These are phyloP conservation scores for Leptographium flavum DNA, from an alignment of 2,329 filamentous ascomycete species.

Conservation along the genomic window DNA sequence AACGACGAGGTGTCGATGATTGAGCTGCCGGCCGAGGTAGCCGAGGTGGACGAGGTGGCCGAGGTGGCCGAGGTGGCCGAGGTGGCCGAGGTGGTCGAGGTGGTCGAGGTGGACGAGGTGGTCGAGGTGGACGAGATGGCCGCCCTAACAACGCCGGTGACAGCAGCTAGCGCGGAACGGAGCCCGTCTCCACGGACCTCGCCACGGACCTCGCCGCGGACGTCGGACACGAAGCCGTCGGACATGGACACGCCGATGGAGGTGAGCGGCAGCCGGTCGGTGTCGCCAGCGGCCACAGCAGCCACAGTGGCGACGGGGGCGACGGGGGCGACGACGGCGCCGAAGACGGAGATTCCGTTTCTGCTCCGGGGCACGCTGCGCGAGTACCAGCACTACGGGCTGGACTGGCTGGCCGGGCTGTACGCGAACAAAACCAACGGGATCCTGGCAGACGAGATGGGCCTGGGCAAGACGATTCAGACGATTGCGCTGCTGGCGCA, in stretches of 20 bases:
- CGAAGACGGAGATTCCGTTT: slow-evolving; percentile 62
- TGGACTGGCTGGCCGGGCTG: slow-evolving; percentile 90
- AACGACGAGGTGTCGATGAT: slow-evolving; percentile 14
- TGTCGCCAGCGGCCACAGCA: slow-evolving; percentile 17
- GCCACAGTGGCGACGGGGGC: slow-evolving; percentile 13
- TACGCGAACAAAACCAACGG: slow-evolving; percentile 91
- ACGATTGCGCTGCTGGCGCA: slow-evolving; percentile 91
- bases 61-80: neutral
- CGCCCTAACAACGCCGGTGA: slow-evolving; percentile 25
- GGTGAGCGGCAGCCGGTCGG: slow-evolving; percentile 17
- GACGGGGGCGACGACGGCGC: slow-evolving; percentile 16
- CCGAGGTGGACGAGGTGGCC: slow-evolving; percentile 2
- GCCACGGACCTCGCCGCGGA: slow-evolving; percentile 30
- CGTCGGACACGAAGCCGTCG: slow-evolving; percentile 35
- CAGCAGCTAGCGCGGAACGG: slow-evolving; percentile 26
- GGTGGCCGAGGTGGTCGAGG: slow-evolving; percentile 10
- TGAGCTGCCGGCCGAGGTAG: slow-evolving; percentile 8
- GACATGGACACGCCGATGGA: slow-evolving; percentile 29
- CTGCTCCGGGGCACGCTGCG: slow-evolving; percentile 77
- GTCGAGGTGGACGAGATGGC: slow-evolving; percentile 27
- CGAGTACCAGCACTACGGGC: slow-evolving; percentile 92
- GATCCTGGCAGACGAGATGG: slow-evolving; percentile 97
- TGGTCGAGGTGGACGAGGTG: neutral
- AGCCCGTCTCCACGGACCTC: slow-evolving; percentile 34
- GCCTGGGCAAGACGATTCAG: slow-evolving; percentile 94